These are phyloP conservation scores for Pyrus betulifolia DNA, from an alignment of 306 rosid species.

Conservation along the genomic window DNA sequence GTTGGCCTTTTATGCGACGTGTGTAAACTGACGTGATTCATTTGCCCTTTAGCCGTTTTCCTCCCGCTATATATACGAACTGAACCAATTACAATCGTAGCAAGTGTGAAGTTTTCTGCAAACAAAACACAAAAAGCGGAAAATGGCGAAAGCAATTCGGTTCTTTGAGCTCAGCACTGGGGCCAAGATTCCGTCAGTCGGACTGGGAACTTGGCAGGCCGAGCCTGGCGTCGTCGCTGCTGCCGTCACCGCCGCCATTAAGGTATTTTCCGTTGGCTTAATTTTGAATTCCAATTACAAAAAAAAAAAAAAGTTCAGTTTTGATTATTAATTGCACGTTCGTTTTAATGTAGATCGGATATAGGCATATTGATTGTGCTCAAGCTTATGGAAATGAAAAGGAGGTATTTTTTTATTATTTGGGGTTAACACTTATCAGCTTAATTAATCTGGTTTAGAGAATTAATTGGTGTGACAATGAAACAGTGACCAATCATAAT, in stretches of 20 bases:
- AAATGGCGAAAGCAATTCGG: constrained; percentile 17
- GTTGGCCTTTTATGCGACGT: no score
- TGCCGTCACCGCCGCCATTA: constrained; percentile 42
- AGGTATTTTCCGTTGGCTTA: constrained; percentile 15
- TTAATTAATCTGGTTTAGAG: background rate
- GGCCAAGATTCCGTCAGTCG: constrained; percentile 48
- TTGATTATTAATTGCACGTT: background rate
- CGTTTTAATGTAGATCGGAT: constrained; percentile 38
- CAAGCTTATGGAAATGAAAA: constrained; percentile 43
- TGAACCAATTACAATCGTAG: no score
- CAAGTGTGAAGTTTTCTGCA: background rate
- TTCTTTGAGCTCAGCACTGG: constrained; percentile 49
- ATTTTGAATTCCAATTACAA: background rate
- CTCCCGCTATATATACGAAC: background rate
- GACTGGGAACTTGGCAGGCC: constrained; percentile 49
- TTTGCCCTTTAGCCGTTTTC: background rate
- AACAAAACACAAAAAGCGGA: background rate
- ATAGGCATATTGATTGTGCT: constrained; percentile 66
- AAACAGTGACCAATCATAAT: background rate
- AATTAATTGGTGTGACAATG: background rate
- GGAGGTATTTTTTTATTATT: constrained; percentile 33
- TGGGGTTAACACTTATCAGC: background rate
- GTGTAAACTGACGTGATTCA: background rate
- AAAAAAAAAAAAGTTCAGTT: no score
- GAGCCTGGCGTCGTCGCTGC: constrained; percentile 35